A percentile compares a stretch with the other conserved stretches of the same genome.
Conservation (phyloP, 2,329 filamentous ascomycete species). For the Seiridium unicorne region DNA sequence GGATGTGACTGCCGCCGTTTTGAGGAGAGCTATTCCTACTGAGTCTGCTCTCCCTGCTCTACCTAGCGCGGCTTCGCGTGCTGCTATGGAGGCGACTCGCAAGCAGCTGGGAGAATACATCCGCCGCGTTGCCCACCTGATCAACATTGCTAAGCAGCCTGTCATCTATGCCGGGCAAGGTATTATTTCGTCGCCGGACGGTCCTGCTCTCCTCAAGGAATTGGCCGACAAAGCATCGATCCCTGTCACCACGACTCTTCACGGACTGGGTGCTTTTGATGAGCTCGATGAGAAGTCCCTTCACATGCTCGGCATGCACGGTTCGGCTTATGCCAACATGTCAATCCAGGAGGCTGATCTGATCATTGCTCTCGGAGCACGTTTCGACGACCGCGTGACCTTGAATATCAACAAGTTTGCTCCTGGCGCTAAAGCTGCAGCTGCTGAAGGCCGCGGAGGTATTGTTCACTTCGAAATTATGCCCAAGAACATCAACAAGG, state of each 20-base stretch:
- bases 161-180: conserved; percentile 95
- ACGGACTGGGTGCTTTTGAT: conserved; percentile 88
- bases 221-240: conserved; percentile 89
- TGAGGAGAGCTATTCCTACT: conserved; percentile 80
- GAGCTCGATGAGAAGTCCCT: conserved; percentile 92
- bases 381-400: conserved; percentile 96
- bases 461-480: conserved; percentile 98
- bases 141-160: conserved; percentile 90
- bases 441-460: conserved; percentile 80
- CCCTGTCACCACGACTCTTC: conserved; percentile 92
- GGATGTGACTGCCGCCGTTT: conserved; percentile 85
- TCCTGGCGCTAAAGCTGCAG: conserved; percentile 81
- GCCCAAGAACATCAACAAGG: conserved; percentile 99
- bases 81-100: conserved; percentile 70
- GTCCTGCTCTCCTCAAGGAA: conserved; percentile 75
- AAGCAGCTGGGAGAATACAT: conserved; percentile 75
- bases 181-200: conserved; percentile 76
- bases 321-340: conserved; percentile 95
- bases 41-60: conserved; percentile 72
- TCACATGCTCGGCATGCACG: conserved; percentile 99
- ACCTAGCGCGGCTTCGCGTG: conserved; percentile 82
- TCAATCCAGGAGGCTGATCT: conserved; percentile 96
- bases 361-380: conserved; percentile 88
- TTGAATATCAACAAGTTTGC: conserved; percentile 81
- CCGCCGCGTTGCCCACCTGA: conserved; percentile 71